Evolutionary conservation across 1,284 basidiomycete species (phyloP), one percentile per base, ranked within the genome.

Genomic region (Fomes fomentarius): DNA sequence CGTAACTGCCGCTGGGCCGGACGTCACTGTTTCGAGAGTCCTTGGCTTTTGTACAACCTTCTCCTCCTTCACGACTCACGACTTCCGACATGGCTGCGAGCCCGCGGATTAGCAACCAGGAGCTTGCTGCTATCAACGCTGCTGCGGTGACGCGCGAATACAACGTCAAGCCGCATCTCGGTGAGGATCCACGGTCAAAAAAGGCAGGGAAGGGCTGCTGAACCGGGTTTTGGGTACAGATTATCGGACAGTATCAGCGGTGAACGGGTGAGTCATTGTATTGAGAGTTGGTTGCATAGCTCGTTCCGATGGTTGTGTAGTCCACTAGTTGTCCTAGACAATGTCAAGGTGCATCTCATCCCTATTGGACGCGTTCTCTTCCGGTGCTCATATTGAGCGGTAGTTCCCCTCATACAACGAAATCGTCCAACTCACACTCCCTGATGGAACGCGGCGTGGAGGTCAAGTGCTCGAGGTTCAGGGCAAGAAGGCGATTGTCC

Each of bases 341-440:
- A 99, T 72, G 97, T 99, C 83, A 98, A 98, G 79, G 94, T 92
- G 65, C 52, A 79, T 52, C 38, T 42, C 12, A 34, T 43, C 24
- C 24, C 35, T 39, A 21, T 17, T 22, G 34, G 19, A 19, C 48
- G 33, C 26, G 17, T 24, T 11, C 24, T 21, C 24, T 41, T 47
- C 30, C 9, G 34, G 45, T 47, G 26, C 52, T 58, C 19, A 62
- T 35, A 14, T 21, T 3, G 40, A 28, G 45, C 42, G 24, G 42
- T 65, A 95, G 92, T 99, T 99, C 75, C 93, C 96, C 4, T 95
- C 95, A n/a, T 99, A 98, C 82, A 99, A 99, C 74, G 97, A 99
- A 80, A 99, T 98, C 66, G 97, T 99, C 30, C 89, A 93, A 67
- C 80, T 99, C 61, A 98, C 96, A 4, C 82, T 99, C 17, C 96